phyloP scores from a whole-genome alignment of 2,329 filamentous ascomycete species.

The Fusarium compactum region DNA sequence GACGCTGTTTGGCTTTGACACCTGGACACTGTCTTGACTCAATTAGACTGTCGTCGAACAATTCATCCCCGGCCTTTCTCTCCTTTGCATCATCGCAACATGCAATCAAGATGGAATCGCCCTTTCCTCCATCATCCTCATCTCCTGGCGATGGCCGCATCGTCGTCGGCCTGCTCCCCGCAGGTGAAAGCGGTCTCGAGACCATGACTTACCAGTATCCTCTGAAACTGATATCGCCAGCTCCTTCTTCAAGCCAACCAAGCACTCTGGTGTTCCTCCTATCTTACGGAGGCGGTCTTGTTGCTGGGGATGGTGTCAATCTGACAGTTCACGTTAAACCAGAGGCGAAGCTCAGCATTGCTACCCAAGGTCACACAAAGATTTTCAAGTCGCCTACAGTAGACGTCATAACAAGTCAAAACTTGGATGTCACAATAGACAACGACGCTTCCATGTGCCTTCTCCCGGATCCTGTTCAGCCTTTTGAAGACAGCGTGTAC shows the following conservation, averaged over 20 bases:
- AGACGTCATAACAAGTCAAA: conserved; percentile 69
- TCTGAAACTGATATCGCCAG: conserved; percentile 89
- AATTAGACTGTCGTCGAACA: background rate
- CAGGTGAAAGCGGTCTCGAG: conserved; percentile 76
- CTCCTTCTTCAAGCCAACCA: conserved; percentile 70
- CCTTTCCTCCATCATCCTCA: conserved; percentile 80
- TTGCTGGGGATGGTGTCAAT: conserved; percentile 85
- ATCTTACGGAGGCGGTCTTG: conserved; percentile 93
- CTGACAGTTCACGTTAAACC: conserved; percentile 75
- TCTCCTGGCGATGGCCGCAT: conserved; percentile 83
- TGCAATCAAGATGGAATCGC: conserved; percentile 66
- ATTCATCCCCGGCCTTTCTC: background rate
- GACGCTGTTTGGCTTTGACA: conserved; percentile 11
- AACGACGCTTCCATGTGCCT: conserved; percentile 69
- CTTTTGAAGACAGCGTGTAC: conserved; percentile 86
- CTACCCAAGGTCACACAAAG: conserved; percentile 88
- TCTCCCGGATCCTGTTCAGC: conserved; percentile 93
- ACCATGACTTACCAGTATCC: conserved; percentile 91
- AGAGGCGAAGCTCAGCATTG: conserved; percentile 74
- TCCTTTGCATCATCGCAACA: conserved; percentile 29
- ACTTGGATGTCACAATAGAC: conserved; percentile 63
- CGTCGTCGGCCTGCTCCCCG: conserved; percentile 77
- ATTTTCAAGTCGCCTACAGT: conserved; percentile 83
- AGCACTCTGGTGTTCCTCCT: conserved; percentile 88
- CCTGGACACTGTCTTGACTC: conserved; percentile 5